phyloP scores from a whole-genome alignment of 2,329 filamentous ascomycete genomes.

The Botrytis galanthina region DNA sequence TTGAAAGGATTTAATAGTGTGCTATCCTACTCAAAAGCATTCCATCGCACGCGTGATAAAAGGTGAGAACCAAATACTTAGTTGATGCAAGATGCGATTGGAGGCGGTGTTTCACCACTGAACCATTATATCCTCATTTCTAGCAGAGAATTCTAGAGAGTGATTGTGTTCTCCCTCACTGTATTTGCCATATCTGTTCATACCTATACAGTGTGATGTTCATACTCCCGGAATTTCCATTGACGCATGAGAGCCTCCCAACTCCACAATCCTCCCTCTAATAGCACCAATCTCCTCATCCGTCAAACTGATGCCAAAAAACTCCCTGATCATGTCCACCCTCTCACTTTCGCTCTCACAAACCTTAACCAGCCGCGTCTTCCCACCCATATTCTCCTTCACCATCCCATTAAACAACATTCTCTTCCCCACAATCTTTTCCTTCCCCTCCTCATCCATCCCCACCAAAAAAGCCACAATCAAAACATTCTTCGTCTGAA shows the following conservation, averaged over 20 bases:
- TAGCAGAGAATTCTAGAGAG: neutral
- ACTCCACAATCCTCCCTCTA: conserved; percentile 42
- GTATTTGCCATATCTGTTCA: neutral
- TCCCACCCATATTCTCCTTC: conserved; percentile 53
- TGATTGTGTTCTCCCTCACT: neutral
- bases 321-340: conserved; percentile 47
- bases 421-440: conserved; percentile 51
- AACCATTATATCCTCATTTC: neutral
- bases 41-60: no score
- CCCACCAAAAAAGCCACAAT: conserved; percentile 56
- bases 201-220: neutral
- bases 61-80: no score
- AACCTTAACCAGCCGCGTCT: conserved; percentile 47
- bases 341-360: conserved; percentile 54
- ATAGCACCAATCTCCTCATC: conserved; percentile 52
- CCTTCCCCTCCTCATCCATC: conserved; percentile 30
- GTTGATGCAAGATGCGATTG: no score
- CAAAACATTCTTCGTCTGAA: conserved; percentile 55
- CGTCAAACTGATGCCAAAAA: conserved; percentile 52
- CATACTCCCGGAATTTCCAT: neutral
- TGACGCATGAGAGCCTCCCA: neutral
- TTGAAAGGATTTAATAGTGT: no score
- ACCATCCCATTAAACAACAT: conserved; percentile 51
- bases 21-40: no score
- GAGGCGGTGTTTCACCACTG: neutral